These are phyloP conservation scores for Termitomyces sp. DNA, from an alignment of 768 basidiomycete species.

Conservation along the genomic window DNA sequence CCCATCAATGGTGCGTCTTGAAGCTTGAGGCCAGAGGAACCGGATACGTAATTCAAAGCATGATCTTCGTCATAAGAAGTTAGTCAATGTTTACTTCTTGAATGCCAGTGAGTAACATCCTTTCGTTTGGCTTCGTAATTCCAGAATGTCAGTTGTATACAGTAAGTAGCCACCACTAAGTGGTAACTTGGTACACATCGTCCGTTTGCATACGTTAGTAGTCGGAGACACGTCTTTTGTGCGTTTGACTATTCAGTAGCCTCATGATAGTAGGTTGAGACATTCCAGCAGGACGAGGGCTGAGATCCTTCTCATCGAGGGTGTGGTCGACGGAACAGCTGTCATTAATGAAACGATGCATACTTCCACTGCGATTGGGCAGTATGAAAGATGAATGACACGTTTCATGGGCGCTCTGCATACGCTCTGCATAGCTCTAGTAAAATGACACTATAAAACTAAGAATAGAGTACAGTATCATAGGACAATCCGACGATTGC, in stretches of 20 bases:
- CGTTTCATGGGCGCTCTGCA: not conserved
- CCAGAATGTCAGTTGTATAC: not conserved
- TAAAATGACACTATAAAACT: not conserved
- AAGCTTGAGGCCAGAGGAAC: not conserved
- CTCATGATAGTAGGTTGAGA: not conserved
- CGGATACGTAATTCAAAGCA: not conserved
- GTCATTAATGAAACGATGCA: not conserved
- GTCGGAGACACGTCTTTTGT: not conserved
- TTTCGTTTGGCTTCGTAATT: not conserved
- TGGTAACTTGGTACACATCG: not conserved
- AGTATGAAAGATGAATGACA: not conserved
- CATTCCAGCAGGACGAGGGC: not conserved
- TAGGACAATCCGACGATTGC: not conserved
- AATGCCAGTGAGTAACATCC: slow-evolving; percentile 5
- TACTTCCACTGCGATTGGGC: not conserved
- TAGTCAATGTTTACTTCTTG: not conserved
- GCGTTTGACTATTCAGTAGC: not conserved
- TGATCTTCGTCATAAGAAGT: slow-evolving; percentile 6
- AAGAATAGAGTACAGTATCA: not conserved
- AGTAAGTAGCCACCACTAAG: not conserved
- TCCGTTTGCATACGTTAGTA: not conserved
- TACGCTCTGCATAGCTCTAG: not conserved
- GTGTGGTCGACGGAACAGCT: not conserved
- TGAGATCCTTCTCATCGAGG: not conserved
- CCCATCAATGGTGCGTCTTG: not conserved